Base-by-base conservation (phyloP, 805 yeast species). In the Saccharomycopsis sp. region DNA sequence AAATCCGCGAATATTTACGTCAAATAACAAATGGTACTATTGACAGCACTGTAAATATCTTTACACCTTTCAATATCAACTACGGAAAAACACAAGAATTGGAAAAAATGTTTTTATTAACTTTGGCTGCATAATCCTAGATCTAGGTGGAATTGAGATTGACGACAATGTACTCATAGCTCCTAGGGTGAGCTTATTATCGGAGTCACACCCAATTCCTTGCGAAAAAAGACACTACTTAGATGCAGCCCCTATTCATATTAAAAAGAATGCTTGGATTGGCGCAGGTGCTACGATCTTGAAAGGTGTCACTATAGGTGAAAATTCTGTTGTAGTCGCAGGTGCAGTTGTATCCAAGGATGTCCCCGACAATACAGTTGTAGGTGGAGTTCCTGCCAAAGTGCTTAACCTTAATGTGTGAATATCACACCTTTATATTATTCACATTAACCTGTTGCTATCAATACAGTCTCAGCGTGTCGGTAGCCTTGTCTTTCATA, bases 271-370 rank as follows among this genome's bases (percentile, higher is more conserved):
- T 26, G 28, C 28, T 5, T 81, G 88, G 89, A 64, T 82, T 34
- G 85, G 84, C n/a, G 66, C 78, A 1, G 66, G 67, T 33, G 75
- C 64, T n/a, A 62, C 65, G 1, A 68, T 82, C 6, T 59, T 81
- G 41, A 82, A 83, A 2, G 88, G 87, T 7, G 79, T 78, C 7
- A 75, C 72, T 1, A 69, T 81, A 37, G 88, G 87, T 13, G 73
- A 75, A 41, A 72, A 73, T 9, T 68, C 71, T 3, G 76, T 77
- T 2, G 65, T 82, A 36, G 88, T 80, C 2, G 85, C 88, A 2
- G 85, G 85, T 4, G 63, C 79, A 5, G 78, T 79, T 2, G 85
- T 82, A 16, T 68, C 71, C 16, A 72, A 64, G 44, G 75, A 71
- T 47, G 71, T 81, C 21, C 81, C 84, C 0, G 62, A 72, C 2